Evolutionary conservation across 1,284 basidiomycete genomes (phyloP), one percentile per base, ranked within the genome.

Genomic region (Ganoderma multipileum): DNA sequence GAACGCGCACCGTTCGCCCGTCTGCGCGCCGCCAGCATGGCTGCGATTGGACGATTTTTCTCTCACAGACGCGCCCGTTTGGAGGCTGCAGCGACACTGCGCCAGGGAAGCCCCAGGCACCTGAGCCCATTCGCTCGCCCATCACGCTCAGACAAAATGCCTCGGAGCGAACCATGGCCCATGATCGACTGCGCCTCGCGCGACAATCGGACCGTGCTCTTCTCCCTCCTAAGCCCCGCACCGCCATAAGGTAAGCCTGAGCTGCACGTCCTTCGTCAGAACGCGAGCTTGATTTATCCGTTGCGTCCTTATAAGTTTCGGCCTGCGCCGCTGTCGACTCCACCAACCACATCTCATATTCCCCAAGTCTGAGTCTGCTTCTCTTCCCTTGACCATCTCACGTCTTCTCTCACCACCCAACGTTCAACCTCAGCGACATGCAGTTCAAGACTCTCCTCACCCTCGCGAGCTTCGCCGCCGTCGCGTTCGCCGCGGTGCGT

Each of bases 361-460:
- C 63, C 57, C 23, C 18, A n/a, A n/a, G n/a, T n/a, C n/a, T n/a
- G n/a, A n/a, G n/a, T 38, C 41, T 11, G 2, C 23, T 12, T 38
- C n/a, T 39, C 39, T n/a, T 44, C 42, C 20, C 6, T n/a, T 20
- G n/a, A 39, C 50, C n/a, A 12, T 54, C 18, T 23, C 47, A 44
- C 64, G 44, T 42, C 44, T 50, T 50, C 23, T 50, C 23, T 12
- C n/a, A 26, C 47, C 9, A 20, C 20, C 11, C 42, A 44, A 44
- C 8, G n/a, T n/a, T n/a, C n/a, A n/a, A 33, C 7, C 38, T 38
- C 62, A 61, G 14, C 63, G 26, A 28, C 38, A 73, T 73, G 72
- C 72, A 71, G 63, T 71, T 73, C 69, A 73, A 71, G 62, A 58
- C 68, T 38, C 52, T 73, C 64, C 14, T 73, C 65, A 42, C 72